Evolutionary conservation across 495 filamentous ascomycete species (phyloP).

Genomic region (Tuber aestivum): DNA sequence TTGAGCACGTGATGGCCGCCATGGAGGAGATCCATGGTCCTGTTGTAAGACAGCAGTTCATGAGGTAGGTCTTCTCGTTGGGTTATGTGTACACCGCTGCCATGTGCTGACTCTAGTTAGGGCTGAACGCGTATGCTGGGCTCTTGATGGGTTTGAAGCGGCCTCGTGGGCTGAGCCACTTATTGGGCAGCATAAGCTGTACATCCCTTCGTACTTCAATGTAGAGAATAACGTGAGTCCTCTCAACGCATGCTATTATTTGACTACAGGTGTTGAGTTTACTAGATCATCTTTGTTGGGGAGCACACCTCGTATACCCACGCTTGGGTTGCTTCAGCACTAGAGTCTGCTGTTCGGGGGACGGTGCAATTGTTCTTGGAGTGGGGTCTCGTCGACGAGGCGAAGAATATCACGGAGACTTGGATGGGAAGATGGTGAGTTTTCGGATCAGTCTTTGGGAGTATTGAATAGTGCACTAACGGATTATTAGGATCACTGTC

Average conservation of each 20-base stretch:
- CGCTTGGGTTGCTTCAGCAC: slow-evolving; percentile 63
- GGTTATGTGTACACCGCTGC: neutral
- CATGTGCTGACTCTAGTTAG: neutral
- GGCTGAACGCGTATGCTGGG: slow-evolving; percentile 52
- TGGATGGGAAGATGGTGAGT: slow-evolving; percentile 63
- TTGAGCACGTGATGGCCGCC: slow-evolving; percentile 52
- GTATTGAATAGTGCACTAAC: neutral
- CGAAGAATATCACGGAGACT: slow-evolving; percentile 56
- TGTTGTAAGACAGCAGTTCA: slow-evolving; percentile 53
- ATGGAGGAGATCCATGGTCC: slow-evolving; percentile 60
- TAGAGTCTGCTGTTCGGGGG: slow-evolving; percentile 62
- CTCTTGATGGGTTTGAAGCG: slow-evolving; percentile 50
- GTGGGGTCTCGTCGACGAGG: slow-evolving; percentile 64
- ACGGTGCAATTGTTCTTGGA: slow-evolving; percentile 61
- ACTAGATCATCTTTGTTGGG: slow-evolving; percentile 59
- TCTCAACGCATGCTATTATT: neutral
- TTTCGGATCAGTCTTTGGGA: too few relatives aligned
- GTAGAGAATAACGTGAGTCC: slow-evolving; percentile 54
- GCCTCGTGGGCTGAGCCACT: slow-evolving; percentile 54
- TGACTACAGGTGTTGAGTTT: neutral
- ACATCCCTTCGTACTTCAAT: slow-evolving; percentile 63
- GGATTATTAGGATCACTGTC: neutral
- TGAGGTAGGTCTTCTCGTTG: slow-evolving; percentile 45
- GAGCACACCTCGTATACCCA: slow-evolving; percentile 71
- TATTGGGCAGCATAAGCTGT: slow-evolving; percentile 59